These are phyloP conservation scores for Coleophoma eucalyptorum DNA, from an alignment of 2,329 filamentous ascomycete genomes.

Conservation along the genomic window DNA sequence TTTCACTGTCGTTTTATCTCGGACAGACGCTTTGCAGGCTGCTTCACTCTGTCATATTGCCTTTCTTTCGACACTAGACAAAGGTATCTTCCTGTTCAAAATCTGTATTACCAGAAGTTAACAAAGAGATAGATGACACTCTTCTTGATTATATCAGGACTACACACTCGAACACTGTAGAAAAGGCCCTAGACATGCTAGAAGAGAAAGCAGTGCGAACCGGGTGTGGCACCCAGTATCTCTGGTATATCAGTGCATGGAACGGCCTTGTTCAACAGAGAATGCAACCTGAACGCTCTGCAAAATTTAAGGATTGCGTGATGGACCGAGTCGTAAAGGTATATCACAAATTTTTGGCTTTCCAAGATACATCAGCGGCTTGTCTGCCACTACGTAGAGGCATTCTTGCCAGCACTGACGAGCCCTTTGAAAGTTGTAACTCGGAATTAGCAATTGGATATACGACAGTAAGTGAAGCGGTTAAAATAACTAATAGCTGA, in stretches of 20 bases:
- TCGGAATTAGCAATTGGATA: no score
- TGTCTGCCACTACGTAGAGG: no score
- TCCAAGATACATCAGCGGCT: neutral
- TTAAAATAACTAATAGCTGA: no score
- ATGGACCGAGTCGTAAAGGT: neutral
- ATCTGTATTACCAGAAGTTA: neutral
- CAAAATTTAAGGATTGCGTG: neutral
- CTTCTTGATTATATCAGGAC: neutral
- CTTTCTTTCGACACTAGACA: neutral
- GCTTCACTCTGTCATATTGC: neutral
- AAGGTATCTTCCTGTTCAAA: neutral
- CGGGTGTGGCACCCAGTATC: neutral
- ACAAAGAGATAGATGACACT: neutral
- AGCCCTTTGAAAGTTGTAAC: no score
- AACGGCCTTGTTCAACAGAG: neutral
- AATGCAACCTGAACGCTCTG: neutral
- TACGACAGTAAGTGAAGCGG: no score
- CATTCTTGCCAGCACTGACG: no score
- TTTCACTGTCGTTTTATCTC: neutral
- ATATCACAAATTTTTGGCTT: conserved; percentile 1
- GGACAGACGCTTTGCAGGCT: neutral
- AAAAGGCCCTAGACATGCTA: neutral
- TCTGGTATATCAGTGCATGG: neutral
- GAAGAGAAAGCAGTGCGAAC: neutral
- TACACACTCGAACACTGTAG: neutral